Evolutionary conservation across 345 rosid species (phyloP).

Genomic region (Pelargonium nanum): DNA sequence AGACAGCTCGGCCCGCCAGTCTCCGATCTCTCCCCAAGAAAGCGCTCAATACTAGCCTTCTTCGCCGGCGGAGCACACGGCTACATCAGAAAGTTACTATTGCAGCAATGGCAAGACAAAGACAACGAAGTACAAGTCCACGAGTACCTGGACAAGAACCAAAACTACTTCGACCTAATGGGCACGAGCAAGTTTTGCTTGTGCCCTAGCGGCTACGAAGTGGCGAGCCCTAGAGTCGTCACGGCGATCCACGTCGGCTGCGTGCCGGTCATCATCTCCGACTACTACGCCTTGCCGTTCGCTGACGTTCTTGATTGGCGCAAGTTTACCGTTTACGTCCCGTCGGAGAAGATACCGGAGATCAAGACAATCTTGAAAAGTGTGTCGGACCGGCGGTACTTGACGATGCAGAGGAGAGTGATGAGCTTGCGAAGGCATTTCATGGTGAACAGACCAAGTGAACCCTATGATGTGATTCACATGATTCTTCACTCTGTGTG

Average conservation of each 20-base stretch:
- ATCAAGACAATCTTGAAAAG: constrained; percentile 23
- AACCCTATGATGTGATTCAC: constrained; percentile 29
- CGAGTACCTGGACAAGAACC: constrained; percentile 25
- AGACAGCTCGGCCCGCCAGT: constrained; percentile 42
- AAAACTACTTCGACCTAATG: constrained; percentile 25
- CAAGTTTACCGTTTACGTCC: constrained; percentile 26
- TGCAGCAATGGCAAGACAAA: constrained; percentile 59
- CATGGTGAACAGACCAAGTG: constrained; percentile 27
- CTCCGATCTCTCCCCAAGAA: constrained; percentile 25
- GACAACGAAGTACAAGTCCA: constrained; percentile 35
- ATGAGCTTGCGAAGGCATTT: constrained; percentile 32
- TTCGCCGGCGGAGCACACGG: constrained; percentile 90
- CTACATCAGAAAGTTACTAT: constrained; percentile 49
- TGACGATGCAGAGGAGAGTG: constrained; percentile 22
- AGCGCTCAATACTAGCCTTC: constrained; percentile 54
- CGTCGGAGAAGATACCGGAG: constrained; percentile 22
- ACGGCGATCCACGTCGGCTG: constrained; percentile 31
- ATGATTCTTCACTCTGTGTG: constrained; percentile 45
- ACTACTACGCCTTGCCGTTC: constrained; percentile 31
- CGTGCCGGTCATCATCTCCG: constrained; percentile 36
- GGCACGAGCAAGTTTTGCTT: constrained; percentile 28
- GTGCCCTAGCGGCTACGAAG: constrained; percentile 44
- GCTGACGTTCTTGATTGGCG: constrained; percentile 37
- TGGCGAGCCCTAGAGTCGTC: constrained; percentile 38
- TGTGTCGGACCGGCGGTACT: constrained; percentile 18